These are phyloP conservation scores for Septoria petroselini DNA, from an alignment of 2,329 filamentous ascomycete genomes.

Conservation along the genomic window DNA sequence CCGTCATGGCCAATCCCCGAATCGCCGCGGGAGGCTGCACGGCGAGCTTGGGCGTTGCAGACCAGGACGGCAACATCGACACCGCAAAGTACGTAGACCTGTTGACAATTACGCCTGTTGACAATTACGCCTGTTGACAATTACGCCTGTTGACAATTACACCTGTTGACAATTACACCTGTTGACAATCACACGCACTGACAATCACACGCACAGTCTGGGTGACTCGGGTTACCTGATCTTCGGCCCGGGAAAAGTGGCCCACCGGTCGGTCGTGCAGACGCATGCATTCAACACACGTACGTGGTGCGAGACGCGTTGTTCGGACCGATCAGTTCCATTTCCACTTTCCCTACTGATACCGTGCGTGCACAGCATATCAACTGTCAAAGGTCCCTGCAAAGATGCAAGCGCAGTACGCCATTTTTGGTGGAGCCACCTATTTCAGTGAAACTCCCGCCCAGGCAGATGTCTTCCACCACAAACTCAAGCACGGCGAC, in stretches of 20 bases:
- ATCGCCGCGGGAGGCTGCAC: conserved; percentile 86
- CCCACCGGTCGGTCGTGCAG: conserved; percentile 78
- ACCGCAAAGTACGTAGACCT: conserved; percentile 74
- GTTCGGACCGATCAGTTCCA: too few species aligned
- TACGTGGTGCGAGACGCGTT: not conserved
- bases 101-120: too few species aligned
- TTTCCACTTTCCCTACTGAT: not conserved
- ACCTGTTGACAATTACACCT: too few species aligned
- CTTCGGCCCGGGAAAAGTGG: conserved; percentile 78
- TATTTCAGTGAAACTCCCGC: conserved; percentile 74
- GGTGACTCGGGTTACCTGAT: conserved; percentile 94
- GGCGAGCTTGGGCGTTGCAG: conserved; percentile 78
- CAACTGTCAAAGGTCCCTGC: conserved; percentile 87
- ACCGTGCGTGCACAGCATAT: conserved; percentile 52
- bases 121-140: too few species aligned
- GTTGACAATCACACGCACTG: too few species aligned
- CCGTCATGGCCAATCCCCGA: conserved; percentile 68
- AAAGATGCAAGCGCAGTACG: conserved; percentile 72
- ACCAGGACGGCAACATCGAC: conserved; percentile 70
- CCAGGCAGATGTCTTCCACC: conserved; percentile 75
- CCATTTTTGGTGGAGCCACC: conserved; percentile 71
- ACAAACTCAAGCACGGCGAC: conserved; percentile 81
- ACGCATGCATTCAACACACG: conserved; percentile 96
- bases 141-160: too few species aligned
- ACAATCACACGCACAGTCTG: conserved; percentile 53